phyloP scores from a whole-genome alignment of 169 alveolate genomes.

The Pseudocohnilembus persalinus region DNA sequence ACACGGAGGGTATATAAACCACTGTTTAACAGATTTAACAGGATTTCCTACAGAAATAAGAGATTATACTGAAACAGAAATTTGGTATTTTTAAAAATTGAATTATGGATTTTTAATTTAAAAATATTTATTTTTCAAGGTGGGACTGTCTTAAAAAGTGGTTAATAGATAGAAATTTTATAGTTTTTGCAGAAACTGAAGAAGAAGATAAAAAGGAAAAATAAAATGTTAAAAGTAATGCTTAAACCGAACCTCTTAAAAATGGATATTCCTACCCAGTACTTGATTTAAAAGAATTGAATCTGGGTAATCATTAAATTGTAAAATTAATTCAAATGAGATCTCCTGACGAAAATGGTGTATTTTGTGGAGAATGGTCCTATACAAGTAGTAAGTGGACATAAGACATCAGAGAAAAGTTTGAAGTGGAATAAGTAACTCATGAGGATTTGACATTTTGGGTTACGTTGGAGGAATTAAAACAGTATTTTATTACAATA shows the following conservation, averaged over 20 bases:
- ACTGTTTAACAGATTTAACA: constrained; percentile 22
- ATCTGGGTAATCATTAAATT: background rate
- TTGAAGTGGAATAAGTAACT: background rate
- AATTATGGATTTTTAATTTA: no score
- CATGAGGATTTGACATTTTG: constrained; percentile 12
- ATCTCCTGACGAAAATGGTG: background rate
- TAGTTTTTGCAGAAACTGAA: constrained; percentile 18
- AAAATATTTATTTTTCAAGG: background rate
- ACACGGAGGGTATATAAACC: constrained; percentile 10
- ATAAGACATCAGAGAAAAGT: constrained; percentile 3
- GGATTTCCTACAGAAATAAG: constrained; percentile 19
- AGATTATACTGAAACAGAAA: background rate
- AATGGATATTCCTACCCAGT: background rate
- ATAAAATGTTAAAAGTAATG: no score
- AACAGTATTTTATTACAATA: background rate
- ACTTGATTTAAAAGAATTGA: background rate
- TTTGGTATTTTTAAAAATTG: background rate
- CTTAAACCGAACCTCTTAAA: background rate
- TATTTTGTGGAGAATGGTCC: constrained; percentile 13
- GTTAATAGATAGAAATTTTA: constrained; percentile 12
- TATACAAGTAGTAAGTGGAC: constrained; percentile 12
- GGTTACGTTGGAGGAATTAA: constrained; percentile 9
- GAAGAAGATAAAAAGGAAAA: no score
- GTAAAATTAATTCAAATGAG: background rate
- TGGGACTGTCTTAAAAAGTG: background rate